Percentiles rank a stretch among this genome's conserved stretches.
phyloP scores from a whole-genome alignment of 257 asterid genomes.

The Nicotiana attenuata region DNA sequence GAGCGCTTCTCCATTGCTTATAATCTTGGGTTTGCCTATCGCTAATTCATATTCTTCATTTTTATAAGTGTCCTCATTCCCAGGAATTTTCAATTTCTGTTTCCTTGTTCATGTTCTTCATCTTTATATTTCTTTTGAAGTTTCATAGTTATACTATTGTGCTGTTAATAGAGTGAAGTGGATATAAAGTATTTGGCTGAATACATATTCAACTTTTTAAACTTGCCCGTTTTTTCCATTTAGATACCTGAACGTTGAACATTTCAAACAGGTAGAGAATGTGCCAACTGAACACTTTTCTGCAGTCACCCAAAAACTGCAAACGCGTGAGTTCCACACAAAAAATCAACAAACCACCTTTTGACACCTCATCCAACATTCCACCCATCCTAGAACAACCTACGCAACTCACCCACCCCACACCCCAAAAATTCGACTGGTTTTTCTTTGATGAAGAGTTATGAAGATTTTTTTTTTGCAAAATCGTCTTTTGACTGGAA shows the following conservation, averaged over 20 bases:
- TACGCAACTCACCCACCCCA: too few species aligned
- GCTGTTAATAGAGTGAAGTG: too few species aligned
- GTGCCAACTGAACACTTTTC: neutral
- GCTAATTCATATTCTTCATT: neutral
- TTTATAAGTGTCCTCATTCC: neutral
- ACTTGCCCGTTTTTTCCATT: neutral
- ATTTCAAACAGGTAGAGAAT: too few species aligned
- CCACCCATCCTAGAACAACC: neutral
- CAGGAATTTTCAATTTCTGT: neutral
- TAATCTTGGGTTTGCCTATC: neutral
- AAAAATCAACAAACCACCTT: neutral
- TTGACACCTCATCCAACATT: neutral
- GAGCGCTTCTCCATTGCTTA: neutral
- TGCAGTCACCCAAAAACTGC: neutral
- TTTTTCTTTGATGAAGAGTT: too few species aligned
- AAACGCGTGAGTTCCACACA: neutral
- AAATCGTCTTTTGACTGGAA: neutral
- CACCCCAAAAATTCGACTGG: neutral
- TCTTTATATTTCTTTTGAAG: neutral
- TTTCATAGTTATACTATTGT: too few species aligned
- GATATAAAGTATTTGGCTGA: too few species aligned
- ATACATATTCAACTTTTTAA: too few species aligned
- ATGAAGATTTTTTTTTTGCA: too few species aligned
- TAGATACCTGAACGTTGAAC: neutral
- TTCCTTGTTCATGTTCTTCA: neutral